Conservation (phyloP, 2,329 filamentous ascomycete species). For the Zalaria obscura region DNA sequence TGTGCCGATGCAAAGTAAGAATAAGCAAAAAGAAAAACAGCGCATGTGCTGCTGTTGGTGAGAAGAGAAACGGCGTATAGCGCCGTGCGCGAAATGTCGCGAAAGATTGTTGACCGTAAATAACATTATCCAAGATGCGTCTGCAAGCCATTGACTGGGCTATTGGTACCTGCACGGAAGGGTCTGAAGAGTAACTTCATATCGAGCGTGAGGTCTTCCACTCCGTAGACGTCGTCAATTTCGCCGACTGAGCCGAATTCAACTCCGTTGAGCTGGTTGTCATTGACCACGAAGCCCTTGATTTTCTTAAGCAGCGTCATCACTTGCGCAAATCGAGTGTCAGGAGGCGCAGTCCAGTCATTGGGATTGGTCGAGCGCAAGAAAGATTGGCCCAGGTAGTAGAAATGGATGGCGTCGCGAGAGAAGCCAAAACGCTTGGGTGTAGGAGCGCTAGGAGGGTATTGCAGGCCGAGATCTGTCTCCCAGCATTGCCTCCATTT, state of each 20-base stretch:
- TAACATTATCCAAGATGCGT: conserved; percentile 8
- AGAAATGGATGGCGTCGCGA: conserved; percentile 58
- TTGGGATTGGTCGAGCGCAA: conserved; percentile 35
- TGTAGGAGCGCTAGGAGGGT: conserved; percentile 38
- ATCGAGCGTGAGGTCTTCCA: conserved; percentile 50
- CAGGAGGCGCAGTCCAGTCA: conserved; percentile 41
- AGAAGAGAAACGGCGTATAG: too few species aligned
- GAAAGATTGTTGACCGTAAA: neutral
- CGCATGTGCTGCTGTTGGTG: too few species aligned
- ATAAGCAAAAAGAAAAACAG: too few species aligned
- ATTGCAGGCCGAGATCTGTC: conserved; percentile 53
- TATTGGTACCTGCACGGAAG: conserved; percentile 22
- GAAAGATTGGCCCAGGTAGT: conserved; percentile 55
- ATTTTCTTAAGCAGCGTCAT: conserved; percentile 47
- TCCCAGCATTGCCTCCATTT: conserved; percentile 65
- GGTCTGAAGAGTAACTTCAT: conserved; percentile 60
- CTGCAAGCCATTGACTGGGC: conserved; percentile 17
- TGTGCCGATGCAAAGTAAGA: too few species aligned
- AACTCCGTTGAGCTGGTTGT: conserved; percentile 50
- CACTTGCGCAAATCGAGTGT: conserved; percentile 45
- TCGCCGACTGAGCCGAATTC: conserved; percentile 54
- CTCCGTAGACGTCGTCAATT: conserved; percentile 53
- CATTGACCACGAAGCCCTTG: conserved; percentile 45
- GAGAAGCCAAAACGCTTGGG: conserved; percentile 54
- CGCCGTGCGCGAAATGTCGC: too few species aligned